Percentiles rank a stretch among this genome's conserved stretches.
Conservation (phyloP, 352 stramenopile genomes). For the Globisporangium megalacanthum region DNA sequence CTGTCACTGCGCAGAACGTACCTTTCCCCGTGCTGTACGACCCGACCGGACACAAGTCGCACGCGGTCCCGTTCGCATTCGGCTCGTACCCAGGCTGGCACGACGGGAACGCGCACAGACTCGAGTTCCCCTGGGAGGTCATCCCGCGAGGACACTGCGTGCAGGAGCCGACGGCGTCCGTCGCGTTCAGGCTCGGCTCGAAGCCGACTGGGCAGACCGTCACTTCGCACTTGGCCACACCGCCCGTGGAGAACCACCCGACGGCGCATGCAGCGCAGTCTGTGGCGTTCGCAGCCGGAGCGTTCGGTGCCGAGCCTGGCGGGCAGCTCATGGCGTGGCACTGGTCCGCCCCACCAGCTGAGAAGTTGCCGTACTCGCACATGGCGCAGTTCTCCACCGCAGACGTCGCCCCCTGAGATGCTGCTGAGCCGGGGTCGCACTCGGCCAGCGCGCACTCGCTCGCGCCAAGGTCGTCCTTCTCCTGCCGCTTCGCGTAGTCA, state of each 20-base stretch:
- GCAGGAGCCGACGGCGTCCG: conserved; percentile 24
- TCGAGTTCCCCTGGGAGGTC: conserved; percentile 25
- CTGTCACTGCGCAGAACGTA: conserved; percentile 21
- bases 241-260: conserved; percentile 31
- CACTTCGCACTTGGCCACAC: conserved; percentile 15
- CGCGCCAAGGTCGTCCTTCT: conserved; percentile 20
- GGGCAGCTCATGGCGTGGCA: conserved; percentile 29
- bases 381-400: conserved; percentile 16
- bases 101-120: conserved; percentile 25
- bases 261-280: conserved; percentile 27
- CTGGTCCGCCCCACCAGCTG: conserved; percentile 19
- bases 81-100: conserved; percentile 43
- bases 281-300: conserved; percentile 11
- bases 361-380: conserved; percentile 30
- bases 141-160: conserved; percentile 25
- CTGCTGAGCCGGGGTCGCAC: conserved; percentile 20
- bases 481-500: conserved; percentile 15
- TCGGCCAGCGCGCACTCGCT: conserved; percentile 17
- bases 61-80: conserved; percentile 22
- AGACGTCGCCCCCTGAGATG: conserved; percentile 11
- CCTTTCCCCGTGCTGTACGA: conserved; percentile 26
- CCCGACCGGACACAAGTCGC: conserved; percentile 20
- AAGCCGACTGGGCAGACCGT: conserved; percentile 25
- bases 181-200: conserved; percentile 24
- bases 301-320: conserved; percentile 21